Conservation (phyloP, 2,329 filamentous ascomycete species). For the Claviceps lovelessii region DNA sequence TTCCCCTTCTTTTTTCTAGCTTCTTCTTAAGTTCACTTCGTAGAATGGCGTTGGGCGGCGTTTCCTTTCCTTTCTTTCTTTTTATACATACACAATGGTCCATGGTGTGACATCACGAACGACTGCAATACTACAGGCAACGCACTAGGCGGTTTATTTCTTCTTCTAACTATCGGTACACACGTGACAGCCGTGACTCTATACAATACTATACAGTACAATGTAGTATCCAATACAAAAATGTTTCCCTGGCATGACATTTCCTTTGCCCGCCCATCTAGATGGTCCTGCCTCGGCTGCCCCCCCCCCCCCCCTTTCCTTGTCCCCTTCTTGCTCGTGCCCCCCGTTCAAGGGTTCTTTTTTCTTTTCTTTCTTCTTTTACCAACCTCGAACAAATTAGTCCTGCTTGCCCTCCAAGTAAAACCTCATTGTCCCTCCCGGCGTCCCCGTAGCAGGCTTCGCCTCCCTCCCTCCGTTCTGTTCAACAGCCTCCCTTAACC, state of each 20-base stretch:
- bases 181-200: background rate
- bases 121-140: background rate
- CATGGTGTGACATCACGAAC: background rate
- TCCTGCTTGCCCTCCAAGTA: constrained; percentile 23
- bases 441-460: constrained; percentile 29
- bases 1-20: background rate
- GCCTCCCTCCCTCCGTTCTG: constrained; percentile 27
- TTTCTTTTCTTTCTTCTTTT: too few species aligned
- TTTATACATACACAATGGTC: background rate
- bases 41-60: background rate
- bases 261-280: background rate
- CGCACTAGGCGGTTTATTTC: background rate
- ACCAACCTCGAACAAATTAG: background rate
- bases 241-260: background rate
- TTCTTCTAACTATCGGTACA: background rate
- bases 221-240: background rate
- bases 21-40: background rate
- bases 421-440: constrained; percentile 29
- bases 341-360: too few species aligned
- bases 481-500: constrained; percentile 21
- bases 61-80: too few species aligned
- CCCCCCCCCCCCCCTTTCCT: too few species aligned
- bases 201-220: background rate
- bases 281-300: too few species aligned
- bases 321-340: too few species aligned